Base-by-base conservation (phyloP, 2,329 filamentous ascomycete species). In the Thermoascus crustaceus region DNA sequence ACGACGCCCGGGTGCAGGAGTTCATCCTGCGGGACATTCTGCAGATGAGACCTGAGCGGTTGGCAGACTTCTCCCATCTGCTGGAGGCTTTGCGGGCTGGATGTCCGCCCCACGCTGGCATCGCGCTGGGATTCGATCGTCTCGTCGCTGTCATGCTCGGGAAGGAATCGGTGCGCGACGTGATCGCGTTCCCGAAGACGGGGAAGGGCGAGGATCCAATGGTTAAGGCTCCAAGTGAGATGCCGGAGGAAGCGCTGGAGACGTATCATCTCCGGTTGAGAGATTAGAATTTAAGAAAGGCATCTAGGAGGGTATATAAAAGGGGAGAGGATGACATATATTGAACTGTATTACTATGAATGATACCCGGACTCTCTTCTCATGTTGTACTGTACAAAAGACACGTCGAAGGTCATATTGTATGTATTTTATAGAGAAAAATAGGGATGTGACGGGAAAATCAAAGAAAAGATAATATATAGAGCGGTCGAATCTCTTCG, bases 171-270 rank as follows among this genome's bases (percentile, higher is more conserved):
- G 82, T 98, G 3, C 71, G 85, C 40, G 89, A 98, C 64, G 89
- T 98, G 2, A 95, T 98, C 60, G 88, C 88, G 0, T 98, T 98
- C 54, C 93, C 91, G 0, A 98, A 98, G 69, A 88, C 78, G 42
- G 87, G 86, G 42, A 87, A 80, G 56, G 88, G 91, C 1, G 84
- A 94, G 54, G 91, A 98, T 63, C 61, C 78, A 38, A 75, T 94
- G 60, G 85, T 94, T 2, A 78, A 76, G 48, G 85, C 84, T 43
- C 91, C 91, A 0, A 79, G 79, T 33, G 59, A 58, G 43, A 69
- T 94, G 44, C 83, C 73, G 0, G 63, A 75, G 39, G 73, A 75
- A 41, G 71, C 75, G 40, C 57, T 78, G 50, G 57, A 64, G 43
- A 75, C 71, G 2, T 82, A 82, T 64, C 73, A 79, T 52, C 50